A percentile compares a stretch with the other conserved stretches of the same genome.
phyloP scores from a whole-genome alignment of 495 filamentous ascomycete genomes.

The Aspergillus olivimuriae region DNA sequence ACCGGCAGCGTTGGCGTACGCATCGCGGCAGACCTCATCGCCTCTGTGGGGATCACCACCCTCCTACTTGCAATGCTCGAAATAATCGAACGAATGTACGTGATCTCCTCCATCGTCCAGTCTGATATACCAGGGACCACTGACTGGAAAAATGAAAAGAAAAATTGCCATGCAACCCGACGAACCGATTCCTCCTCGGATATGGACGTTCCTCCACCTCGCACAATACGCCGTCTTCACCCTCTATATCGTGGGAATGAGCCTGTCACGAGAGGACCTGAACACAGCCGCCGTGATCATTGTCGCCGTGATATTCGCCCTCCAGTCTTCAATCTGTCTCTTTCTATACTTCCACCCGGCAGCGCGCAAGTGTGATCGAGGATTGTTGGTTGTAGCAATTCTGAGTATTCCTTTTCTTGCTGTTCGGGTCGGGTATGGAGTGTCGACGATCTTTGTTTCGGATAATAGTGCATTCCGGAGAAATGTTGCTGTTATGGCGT shows the following conservation, averaged over 20 bases:
- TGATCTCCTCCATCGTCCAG: no score
- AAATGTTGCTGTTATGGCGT: not conserved
- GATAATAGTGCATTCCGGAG: not conserved
- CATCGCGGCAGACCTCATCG: not conserved
- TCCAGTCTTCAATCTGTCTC: not conserved
- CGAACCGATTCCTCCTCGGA: not conserved
- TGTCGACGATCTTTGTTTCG: not conserved
- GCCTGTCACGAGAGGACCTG: not conserved
- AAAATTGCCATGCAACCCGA: not conserved
- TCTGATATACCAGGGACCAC: not conserved
- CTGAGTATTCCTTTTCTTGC: not conserved
- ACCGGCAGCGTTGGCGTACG: not conserved
- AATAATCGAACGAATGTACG: slow-evolving; percentile 1
- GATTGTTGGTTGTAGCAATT: not conserved
- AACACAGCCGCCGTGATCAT: not conserved
- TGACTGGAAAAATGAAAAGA: not conserved
- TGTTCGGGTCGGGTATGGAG: not conserved
- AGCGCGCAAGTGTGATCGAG: not conserved
- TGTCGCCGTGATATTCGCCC: not conserved
- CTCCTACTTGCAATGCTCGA: slow-evolving; percentile 3
- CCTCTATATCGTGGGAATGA: not conserved
- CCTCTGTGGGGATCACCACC: not conserved
- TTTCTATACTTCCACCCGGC: not conserved
- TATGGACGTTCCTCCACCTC: slow-evolving; percentile 1
- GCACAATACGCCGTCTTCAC: slow-evolving; percentile 1